Conservation (phyloP, 192 early-diverging fungal species). For the Coemansia sp. region DNA sequence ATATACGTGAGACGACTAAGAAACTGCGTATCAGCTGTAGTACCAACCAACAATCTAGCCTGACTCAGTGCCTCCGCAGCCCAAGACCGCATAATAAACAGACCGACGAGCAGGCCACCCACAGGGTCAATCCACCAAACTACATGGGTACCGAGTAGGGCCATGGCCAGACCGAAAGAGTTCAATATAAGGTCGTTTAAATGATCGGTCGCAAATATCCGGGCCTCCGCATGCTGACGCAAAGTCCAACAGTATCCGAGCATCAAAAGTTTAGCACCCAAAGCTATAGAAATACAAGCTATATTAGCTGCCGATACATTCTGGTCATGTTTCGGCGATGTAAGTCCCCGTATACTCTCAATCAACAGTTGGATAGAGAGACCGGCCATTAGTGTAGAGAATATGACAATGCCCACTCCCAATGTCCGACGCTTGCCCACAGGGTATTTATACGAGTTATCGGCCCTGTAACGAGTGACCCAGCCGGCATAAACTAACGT, state of each 20-base stretch:
- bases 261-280: conserved; percentile 57
- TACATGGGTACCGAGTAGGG: conserved; percentile 59
- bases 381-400: conserved; percentile 65
- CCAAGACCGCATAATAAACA: conserved; percentile 67
- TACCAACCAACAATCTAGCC: conserved; percentile 68
- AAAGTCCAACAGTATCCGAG: conserved; percentile 60
- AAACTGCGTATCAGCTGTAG: conserved; percentile 72
- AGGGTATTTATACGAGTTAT: conserved; percentile 66
- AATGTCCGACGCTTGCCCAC: conserved; percentile 67
- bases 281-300: conserved; percentile 51
- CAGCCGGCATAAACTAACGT: conserved; percentile 59
- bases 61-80: conserved; percentile 60
- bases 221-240: conserved; percentile 46
- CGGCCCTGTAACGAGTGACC: conserved; percentile 54
- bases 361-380: conserved; percentile 68
- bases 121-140: conserved; percentile 66
- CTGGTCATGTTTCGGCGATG: conserved; percentile 42
- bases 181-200: conserved; percentile 69
- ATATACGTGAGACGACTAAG: conserved; percentile 82
- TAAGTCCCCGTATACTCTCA: conserved; percentile 62
- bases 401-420: conserved; percentile 70
- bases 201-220: conserved; percentile 64
- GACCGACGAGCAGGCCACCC: conserved; percentile 62
- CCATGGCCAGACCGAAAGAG: conserved; percentile 62
- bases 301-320: conserved; percentile 50